A percentile compares a stretch with the other conserved stretches of the same genome.
Conservation (phyloP, 2,329 filamentous ascomycete species). For the Microcera coccophila region DNA sequence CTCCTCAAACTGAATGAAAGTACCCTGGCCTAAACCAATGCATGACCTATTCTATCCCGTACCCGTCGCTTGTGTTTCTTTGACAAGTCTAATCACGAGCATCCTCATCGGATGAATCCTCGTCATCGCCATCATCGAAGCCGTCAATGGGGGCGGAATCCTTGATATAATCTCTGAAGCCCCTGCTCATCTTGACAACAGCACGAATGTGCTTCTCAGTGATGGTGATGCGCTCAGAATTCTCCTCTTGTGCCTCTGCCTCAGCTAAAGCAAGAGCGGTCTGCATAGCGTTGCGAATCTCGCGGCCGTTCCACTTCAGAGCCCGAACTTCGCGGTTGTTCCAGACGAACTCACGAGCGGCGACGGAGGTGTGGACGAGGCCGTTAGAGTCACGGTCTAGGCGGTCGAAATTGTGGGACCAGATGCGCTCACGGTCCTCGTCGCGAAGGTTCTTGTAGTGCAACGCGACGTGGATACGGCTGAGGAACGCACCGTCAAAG, state of each 20-base stretch:
- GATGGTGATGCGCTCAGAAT: slow-evolving; percentile 28
- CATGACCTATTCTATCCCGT: too few relatives aligned
- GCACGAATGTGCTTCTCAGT: slow-evolving; percentile 32
- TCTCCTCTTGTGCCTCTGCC: slow-evolving; percentile 37
- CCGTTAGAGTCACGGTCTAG: slow-evolving; percentile 39
- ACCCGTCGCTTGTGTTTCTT: too few relatives aligned
- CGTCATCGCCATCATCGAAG: slow-evolving; percentile 19
- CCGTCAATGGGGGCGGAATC: slow-evolving; percentile 15
- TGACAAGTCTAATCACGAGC: neutral
- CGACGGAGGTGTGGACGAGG: slow-evolving; percentile 35
- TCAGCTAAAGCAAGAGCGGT: slow-evolving; percentile 44
- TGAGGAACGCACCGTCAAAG: slow-evolving; percentile 48
- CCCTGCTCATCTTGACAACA: slow-evolving; percentile 34
- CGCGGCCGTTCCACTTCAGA: slow-evolving; percentile 41
- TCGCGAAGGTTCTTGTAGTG: slow-evolving; percentile 42
- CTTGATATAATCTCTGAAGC: slow-evolving; percentile 33
- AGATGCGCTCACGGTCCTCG: slow-evolving; percentile 43
- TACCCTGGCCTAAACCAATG: neutral
- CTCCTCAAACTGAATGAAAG: neutral
- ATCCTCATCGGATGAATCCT: neutral
- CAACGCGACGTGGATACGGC: slow-evolving; percentile 47
- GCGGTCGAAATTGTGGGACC: slow-evolving; percentile 44
- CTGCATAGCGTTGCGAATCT: slow-evolving; percentile 43
- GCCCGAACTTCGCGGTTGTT: slow-evolving; percentile 33
- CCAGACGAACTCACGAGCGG: slow-evolving; percentile 39